Evolutionary conservation across 2,329 filamentous ascomycete species (phyloP).

Genomic region (Lachnellula occidentalis): DNA sequence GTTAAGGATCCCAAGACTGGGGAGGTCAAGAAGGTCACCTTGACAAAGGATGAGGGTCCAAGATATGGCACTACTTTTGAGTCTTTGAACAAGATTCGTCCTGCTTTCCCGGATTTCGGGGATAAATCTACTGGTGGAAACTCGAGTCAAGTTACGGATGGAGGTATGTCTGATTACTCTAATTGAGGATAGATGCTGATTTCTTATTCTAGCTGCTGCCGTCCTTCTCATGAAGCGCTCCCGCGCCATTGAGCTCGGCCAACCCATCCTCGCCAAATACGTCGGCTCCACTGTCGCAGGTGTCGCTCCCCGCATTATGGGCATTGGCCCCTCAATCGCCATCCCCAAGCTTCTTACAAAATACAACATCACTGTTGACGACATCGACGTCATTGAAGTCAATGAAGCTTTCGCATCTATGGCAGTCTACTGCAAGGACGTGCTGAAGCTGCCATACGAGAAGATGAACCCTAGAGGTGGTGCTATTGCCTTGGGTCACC

Average conservation of each 20-base stretch:
- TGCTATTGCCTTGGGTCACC: constrained; percentile 78
- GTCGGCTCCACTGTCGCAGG: constrained; percentile 87
- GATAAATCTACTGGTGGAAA: constrained; percentile 86
- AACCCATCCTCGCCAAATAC: constrained; percentile 93
- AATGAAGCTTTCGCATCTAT: constrained; percentile 98
- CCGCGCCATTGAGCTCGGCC: constrained; percentile 76
- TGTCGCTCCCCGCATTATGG: constrained; percentile 92
- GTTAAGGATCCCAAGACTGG: constrained; percentile 81
- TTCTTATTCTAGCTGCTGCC: constrained; percentile 58
- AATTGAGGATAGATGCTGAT: constrained; percentile 14
- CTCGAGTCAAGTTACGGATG: constrained; percentile 90
- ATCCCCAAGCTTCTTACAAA: constrained; percentile 80
- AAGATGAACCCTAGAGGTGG: constrained; percentile 81
- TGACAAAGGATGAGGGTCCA: constrained; percentile 86
- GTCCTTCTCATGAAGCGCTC: constrained; percentile 92
- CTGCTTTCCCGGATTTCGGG: constrained; percentile 82
- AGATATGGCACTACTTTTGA: constrained; percentile 86
- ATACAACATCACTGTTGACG: constrained; percentile 70
- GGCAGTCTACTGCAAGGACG: constrained; percentile 87
- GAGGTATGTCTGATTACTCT: constrained; percentile 37
- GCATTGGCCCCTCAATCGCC: constrained; percentile 72
- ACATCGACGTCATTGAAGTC: constrained; percentile 86
- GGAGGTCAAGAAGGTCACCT: constrained; percentile 65
- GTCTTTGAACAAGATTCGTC: constrained; percentile 73
- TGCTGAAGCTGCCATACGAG: constrained; percentile 61